Percentiles rank a stretch among this genome's conserved stretches.
Conservation (phyloP, 371 early-diverging fungal species). For the Coemansia sp. region DNA sequence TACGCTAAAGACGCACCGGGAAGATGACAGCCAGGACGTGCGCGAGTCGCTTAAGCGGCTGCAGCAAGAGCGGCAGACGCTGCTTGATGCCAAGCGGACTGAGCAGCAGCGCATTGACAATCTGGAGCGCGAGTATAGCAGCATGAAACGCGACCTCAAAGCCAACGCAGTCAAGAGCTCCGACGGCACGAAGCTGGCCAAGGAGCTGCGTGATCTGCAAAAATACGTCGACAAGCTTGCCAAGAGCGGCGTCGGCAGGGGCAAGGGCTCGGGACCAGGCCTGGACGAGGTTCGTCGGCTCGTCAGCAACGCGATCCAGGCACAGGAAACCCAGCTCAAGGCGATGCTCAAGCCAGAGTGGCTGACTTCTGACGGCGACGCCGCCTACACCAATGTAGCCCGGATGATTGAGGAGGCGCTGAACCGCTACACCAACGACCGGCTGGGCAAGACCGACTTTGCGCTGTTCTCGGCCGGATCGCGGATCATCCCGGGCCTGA, state of each 20-base stretch:
- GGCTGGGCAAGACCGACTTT: conserved; percentile 65
- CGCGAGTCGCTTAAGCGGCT: conserved; percentile 37
- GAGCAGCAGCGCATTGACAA: conserved; percentile 44
- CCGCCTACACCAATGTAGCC: conserved; percentile 37
- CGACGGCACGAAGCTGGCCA: conserved; percentile 13
- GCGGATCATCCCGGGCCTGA: conserved; percentile 60
- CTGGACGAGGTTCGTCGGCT: conserved; percentile 38
- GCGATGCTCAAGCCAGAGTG: conserved; percentile 39
- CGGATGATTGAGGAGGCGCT: conserved; percentile 48
- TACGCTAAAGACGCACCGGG: conserved; percentile 34
- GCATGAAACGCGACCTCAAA: conserved; percentile 38
- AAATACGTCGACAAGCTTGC: conserved; percentile 31
- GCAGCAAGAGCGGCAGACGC: conserved; percentile 33
- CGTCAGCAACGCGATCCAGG: conserved; percentile 30
- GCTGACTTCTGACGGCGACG: conserved; percentile 41
- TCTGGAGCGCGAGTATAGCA: conserved; percentile 39
- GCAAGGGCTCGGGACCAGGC: conserved; percentile 19
- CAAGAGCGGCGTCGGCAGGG: conserved; percentile 16
- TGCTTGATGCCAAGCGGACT: conserved; percentile 19
- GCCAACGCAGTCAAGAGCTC: conserved; percentile 7
- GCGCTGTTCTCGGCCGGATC: conserved; percentile 68
- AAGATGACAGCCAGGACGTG: conserved; percentile 36
- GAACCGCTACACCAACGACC: conserved; percentile 40
- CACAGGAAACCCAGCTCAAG: conserved; percentile 32
- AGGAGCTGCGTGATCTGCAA: conserved; percentile 26